phyloP scores from a whole-genome alignment of 305 asterid genomes.

The Fraxinus paxiana region DNA sequence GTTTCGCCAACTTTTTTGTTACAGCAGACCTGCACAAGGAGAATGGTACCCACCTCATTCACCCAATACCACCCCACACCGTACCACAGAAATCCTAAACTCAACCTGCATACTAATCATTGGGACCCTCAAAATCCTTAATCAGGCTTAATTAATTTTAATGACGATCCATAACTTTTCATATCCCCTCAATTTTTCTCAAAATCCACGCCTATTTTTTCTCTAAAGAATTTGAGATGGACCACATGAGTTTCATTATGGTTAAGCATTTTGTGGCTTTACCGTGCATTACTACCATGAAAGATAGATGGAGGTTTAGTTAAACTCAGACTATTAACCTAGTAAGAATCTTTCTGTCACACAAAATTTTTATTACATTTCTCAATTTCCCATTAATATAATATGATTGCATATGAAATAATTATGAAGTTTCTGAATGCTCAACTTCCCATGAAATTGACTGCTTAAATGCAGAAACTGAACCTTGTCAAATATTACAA shows the following conservation, averaged over 20 bases:
- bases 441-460: neutral
- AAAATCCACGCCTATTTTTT: too few relatives aligned
- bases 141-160: neutral
- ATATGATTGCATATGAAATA: neutral
- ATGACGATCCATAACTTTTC: too few relatives aligned
- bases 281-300: neutral
- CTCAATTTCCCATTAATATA: neutral
- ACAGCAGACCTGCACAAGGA: neutral
- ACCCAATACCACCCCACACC: neutral
- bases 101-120: neutral
- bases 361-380: neutral
- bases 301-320: neutral
- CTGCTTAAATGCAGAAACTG: neutral
- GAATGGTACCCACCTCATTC: constrained; percentile 7
- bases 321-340: neutral
- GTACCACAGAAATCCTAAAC: neutral
- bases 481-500: neutral
- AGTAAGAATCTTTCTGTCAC: neutral
- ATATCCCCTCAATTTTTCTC: too few relatives aligned
- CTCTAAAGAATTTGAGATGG: neutral
- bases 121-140: constrained; percentile 3
- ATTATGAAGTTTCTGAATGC: neutral
- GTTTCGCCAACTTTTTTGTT: constrained; percentile 17
- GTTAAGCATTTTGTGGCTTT: neutral
- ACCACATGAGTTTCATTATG: neutral